A percentile compares a stretch with the other conserved stretches of the same genome.
phyloP scores from a whole-genome alignment of 2,329 filamentous ascomycete genomes.

The Nemania serpens region DNA sequence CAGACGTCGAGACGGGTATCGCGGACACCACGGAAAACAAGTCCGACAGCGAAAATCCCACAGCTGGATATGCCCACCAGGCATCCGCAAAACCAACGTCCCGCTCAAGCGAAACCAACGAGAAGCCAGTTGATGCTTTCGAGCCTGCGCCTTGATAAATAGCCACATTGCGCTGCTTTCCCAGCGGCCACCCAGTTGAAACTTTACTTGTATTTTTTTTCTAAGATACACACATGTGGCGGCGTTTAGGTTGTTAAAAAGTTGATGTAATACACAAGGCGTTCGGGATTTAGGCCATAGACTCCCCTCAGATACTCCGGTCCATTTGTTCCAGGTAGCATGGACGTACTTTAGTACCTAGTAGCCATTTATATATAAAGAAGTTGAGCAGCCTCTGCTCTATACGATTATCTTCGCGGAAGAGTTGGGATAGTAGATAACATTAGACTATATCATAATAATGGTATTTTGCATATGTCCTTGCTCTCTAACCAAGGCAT shows the following conservation, averaged over 20 bases:
- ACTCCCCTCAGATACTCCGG: constrained; percentile 12
- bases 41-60: constrained; percentile 24
- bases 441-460: too few species aligned
- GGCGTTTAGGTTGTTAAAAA: constrained; percentile 14
- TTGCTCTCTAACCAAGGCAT: not conserved
- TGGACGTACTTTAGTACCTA: constrained; percentile 2
- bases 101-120: not conserved
- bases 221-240: not conserved
- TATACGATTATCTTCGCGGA: not conserved
- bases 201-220: too few species aligned
- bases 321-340: not conserved
- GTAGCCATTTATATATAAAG: not conserved
- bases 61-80: constrained; percentile 13
- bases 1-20: constrained; percentile 16
- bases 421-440: too few species aligned
- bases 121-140: not conserved
- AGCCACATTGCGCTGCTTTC: not conserved
- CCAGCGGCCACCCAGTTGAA: not conserved
- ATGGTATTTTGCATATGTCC: not conserved
- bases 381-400: not conserved
- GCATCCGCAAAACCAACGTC: constrained; percentile 8
- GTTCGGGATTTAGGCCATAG: not conserved
- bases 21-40: constrained; percentile 9
- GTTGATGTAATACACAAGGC: constrained; percentile 3
- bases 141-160: constrained; percentile 2